Evolutionary conservation across 2,329 filamentous ascomycete genomes (phyloP), one percentile per base, ranked within the genome.

Genomic region (Myriosclerotinia scirpicola): DNA sequence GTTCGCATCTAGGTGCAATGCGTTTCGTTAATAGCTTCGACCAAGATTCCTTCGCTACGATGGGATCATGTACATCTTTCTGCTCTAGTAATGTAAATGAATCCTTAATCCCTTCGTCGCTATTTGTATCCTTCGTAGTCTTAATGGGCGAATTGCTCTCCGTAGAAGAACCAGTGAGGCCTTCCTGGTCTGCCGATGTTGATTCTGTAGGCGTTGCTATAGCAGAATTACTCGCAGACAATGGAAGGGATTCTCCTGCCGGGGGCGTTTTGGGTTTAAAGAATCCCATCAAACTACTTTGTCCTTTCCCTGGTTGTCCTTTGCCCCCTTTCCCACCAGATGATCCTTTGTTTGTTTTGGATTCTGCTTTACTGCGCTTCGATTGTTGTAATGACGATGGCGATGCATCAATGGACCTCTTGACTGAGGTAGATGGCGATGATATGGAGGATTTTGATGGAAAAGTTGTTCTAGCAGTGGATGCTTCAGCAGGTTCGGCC

Each of bases 31-130:
- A 88, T 17, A 98, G 82, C 75, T 90, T 93, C 5, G 87, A 88
- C 95, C 95, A 98, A 30, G 89, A 90, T 74, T 95, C 90, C 76
- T 92, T 94, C 55, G 85, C 85, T 68, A 85, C 82, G 60, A 92
- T 86, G 0, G 90, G 88, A 71, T 93, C 90, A 68, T 90, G 82
- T 1, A 86, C 81, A 66, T 77, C 66, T 46, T 71, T 68, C 48
- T 73, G 70, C 12, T 73, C 68, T 30, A 38, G 67, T 17, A 54
- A 56, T 56, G 69, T 65, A 55, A 70, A 69, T 15, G 53, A 30
- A 26, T 67, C 69, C 42, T 40, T 65, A 4, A 22, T 3, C 20
- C 50, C 64, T 20, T 36, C 64, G 40, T 52, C 52, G n/a, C 2
- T 64, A 36, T 40, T 42, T 34, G n/a, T 53, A 11, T 26, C 20